These are phyloP conservation scores for Moringa oleifera DNA, from an alignment of 345 rosid species.

Conservation along the genomic window DNA sequence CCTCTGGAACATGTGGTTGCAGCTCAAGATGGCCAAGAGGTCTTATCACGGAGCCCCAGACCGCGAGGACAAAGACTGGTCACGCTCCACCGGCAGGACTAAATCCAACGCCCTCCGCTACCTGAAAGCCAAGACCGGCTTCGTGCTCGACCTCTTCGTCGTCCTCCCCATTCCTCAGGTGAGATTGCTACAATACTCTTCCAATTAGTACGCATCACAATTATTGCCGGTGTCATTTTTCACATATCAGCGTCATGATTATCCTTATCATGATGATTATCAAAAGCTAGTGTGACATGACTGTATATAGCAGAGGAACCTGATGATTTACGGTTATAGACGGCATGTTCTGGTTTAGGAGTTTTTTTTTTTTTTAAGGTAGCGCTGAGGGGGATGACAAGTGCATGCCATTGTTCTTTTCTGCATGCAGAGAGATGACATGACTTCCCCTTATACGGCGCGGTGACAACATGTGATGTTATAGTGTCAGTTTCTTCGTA, in stretches of 20 bases:
- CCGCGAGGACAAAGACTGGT: constrained; percentile 3
- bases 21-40: constrained; percentile 52
- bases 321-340: too few relatives aligned
- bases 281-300: too few relatives aligned
- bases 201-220: neutral
- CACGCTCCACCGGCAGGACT: neutral
- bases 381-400: neutral
- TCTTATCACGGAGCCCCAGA: neutral
- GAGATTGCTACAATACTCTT: neutral
- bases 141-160: constrained; percentile 83
- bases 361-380: neutral
- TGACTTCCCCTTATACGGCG: neutral
- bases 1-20: constrained; percentile 88
- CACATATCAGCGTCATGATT: too few relatives aligned
- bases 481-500: constrained; percentile 16
- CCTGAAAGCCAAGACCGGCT: constrained; percentile 54
- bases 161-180: constrained; percentile 93
- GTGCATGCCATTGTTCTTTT: neutral
- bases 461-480: constrained; percentile 29
- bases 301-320: too few relatives aligned
- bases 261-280: too few relatives aligned
- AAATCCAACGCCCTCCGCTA: constrained; percentile 31
- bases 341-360: neutral
- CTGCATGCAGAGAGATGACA: neutral
- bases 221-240: too few relatives aligned